Evolutionary conservation across 169 alveolate genomes (phyloP).

Genomic region (Plasmodium fragile): DNA sequence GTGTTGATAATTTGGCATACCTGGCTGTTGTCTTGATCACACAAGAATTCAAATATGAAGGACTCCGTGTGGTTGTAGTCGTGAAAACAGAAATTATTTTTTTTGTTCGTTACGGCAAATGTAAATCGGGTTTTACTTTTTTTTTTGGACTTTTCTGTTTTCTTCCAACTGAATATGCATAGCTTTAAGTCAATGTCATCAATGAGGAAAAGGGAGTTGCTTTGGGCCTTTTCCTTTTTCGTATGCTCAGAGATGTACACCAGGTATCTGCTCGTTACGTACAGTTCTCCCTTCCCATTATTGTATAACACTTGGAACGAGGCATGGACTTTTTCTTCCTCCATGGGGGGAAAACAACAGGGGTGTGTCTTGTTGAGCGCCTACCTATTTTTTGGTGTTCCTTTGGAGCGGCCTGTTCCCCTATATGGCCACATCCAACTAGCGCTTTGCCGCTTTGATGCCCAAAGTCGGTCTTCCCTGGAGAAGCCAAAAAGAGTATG

Average conservation of each 20-base stretch:
- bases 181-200: constrained; percentile 56
- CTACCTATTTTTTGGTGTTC: not conserved
- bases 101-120: constrained; percentile 74
- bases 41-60: constrained; percentile 39
- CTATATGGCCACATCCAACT: no score
- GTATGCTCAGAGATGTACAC: constrained; percentile 47
- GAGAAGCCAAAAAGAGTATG: not conserved
- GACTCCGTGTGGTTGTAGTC: constrained; percentile 60
- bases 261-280: constrained; percentile 36
- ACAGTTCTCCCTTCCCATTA: constrained; percentile 43
- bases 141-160: constrained; percentile 85
- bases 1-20: constrained; percentile 25
- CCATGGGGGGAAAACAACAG: constrained; percentile 3
- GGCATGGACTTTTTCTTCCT: constrained; percentile 52
- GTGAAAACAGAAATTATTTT: constrained; percentile 73
- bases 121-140: constrained; percentile 83
- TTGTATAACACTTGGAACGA: constrained; percentile 34
- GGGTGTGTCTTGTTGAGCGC: not conserved
- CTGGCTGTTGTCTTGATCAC: constrained; percentile 17
- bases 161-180: constrained; percentile 81
- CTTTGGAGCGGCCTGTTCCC: no score
- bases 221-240: constrained; percentile 20
- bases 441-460: no score
- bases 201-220: constrained; percentile 41
- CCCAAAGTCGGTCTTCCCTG: no score